phyloP scores from a whole-genome alignment of 352 stramenopile species.

The Globisporangium mamillatum region DNA sequence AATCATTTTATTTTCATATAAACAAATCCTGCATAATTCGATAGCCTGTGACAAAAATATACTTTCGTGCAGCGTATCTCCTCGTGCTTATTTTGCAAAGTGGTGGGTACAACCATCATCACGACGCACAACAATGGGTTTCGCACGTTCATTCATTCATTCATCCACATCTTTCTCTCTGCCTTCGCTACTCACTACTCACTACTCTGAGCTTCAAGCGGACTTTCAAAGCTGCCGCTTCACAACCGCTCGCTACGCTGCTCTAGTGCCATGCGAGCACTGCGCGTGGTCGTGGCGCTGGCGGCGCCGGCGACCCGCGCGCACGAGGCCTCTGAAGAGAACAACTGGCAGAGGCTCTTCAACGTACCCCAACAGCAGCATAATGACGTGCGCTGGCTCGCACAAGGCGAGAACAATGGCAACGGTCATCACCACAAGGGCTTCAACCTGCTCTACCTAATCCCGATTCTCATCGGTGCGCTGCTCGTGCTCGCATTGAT shows the following conservation, averaged over 20 bases:
- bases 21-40: too few species aligned
- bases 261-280: slow-evolving; percentile 21
- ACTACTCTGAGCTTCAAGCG: too few species aligned
- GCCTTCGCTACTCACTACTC: too few species aligned
- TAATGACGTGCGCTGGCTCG: not conserved
- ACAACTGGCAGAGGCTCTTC: not conserved
- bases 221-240: not conserved
- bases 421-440: not conserved
- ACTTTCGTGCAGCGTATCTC: too few species aligned
- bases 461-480: slow-evolving; percentile 24
- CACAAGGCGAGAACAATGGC: not conserved
- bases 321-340: not conserved
- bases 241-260: not conserved
- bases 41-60: too few species aligned
- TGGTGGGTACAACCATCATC: too few species aligned
- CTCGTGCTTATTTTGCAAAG: too few species aligned
- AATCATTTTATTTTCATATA: too few species aligned
- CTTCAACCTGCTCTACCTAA: slow-evolving; percentile 35
- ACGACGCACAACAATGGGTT: not conserved
- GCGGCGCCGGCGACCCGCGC: not conserved
- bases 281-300: not conserved
- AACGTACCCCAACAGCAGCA: not conserved
- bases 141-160: not conserved
- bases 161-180: not conserved
- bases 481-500: slow-evolving; percentile 16